A percentile compares a stretch with the other conserved stretches of the same genome.
Evolutionary conservation across 768 basidiomycete species (phyloP).

Genomic region (Russula sp.): DNA sequence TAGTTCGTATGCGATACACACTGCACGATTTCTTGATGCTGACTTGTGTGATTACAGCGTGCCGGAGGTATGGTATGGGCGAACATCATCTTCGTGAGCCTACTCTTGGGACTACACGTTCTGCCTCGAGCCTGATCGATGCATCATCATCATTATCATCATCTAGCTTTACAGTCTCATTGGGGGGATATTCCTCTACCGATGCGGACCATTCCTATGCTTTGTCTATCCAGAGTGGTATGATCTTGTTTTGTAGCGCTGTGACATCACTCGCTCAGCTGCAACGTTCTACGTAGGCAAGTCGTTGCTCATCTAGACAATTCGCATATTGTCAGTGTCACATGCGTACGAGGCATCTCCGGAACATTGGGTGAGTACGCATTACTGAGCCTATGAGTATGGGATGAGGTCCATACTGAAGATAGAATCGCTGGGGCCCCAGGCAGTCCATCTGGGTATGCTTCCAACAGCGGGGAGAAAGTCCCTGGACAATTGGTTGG

Average conservation of each 20-base stretch:
- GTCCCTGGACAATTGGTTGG: slow-evolving; percentile 9
- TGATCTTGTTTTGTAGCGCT: slow-evolving; percentile 5
- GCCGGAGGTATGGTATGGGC: slow-evolving; percentile 69
- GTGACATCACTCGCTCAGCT: slow-evolving; percentile 3
- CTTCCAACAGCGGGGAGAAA: slow-evolving; percentile 28
- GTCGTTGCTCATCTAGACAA: too few species aligned
- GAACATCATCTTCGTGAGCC: slow-evolving; percentile 49
- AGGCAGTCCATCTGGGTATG: slow-evolving; percentile 34
- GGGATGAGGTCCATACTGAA: slow-evolving; percentile 34
- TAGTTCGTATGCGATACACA: slow-evolving; percentile 38
- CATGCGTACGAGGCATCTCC: too few species aligned
- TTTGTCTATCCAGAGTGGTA: slow-evolving; percentile 64
- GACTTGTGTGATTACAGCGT: slow-evolving; percentile 36
- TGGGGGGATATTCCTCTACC: slow-evolving; percentile 56
- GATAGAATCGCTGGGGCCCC: slow-evolving; percentile 37
- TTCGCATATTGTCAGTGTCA: too few species aligned
- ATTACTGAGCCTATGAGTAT: not conserved
- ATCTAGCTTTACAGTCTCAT: slow-evolving; percentile 55
- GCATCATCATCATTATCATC: not conserved
- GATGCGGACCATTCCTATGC: slow-evolving; percentile 54
- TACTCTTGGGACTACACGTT: not conserved
- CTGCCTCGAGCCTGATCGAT: slow-evolving; percentile 9
- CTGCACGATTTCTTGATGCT: slow-evolving; percentile 8
- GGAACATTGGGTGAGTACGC: too few species aligned
- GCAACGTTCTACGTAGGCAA: slow-evolving; percentile 35